Evolutionary conservation across 306 rosid genomes (phyloP).

Genomic region (Trifolium fragiferum): DNA sequence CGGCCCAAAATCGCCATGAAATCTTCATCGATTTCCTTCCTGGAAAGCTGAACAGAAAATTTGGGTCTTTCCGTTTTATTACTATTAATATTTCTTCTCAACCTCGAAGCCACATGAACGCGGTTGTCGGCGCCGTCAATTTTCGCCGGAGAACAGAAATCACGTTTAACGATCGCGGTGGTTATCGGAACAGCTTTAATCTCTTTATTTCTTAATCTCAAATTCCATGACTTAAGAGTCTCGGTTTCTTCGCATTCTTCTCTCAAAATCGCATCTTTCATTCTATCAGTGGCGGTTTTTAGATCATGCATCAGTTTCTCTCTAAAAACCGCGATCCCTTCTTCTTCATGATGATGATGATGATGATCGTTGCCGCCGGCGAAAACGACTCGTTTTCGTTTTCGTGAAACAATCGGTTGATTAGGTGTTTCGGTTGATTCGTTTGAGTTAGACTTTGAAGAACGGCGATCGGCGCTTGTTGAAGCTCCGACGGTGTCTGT

Average conservation of each 20-base stretch:
- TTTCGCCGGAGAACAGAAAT: background rate
- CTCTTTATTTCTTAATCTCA: background rate
- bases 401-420: conserved; percentile 34
- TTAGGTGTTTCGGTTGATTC: conserved; percentile 38
- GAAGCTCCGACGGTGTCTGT: background rate
- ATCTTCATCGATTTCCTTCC: conserved; percentile 81
- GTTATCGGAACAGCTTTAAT: background rate
- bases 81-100: conserved; percentile 30
- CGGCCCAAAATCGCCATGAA: conserved; percentile 63
- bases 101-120: conserved; percentile 1
- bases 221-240: background rate
- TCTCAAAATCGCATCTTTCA: conserved; percentile 62
- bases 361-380: background rate
- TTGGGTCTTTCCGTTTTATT: conserved; percentile 44
- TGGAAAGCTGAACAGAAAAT: conserved; percentile 54
- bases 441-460: conserved; percentile 37
- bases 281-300: conserved; percentile 56
- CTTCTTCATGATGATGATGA: conserved; percentile 25
- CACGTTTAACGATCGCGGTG: background rate
- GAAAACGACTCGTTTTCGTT: conserved; percentile 37
- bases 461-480: conserved; percentile 49
- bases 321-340: conserved; percentile 73
- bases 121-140: background rate
- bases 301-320: conserved; percentile 73
- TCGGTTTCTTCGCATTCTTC: background rate